Conservation (phyloP, 371 early-diverging fungal genomes). For the Mycotypha africana region DNA sequence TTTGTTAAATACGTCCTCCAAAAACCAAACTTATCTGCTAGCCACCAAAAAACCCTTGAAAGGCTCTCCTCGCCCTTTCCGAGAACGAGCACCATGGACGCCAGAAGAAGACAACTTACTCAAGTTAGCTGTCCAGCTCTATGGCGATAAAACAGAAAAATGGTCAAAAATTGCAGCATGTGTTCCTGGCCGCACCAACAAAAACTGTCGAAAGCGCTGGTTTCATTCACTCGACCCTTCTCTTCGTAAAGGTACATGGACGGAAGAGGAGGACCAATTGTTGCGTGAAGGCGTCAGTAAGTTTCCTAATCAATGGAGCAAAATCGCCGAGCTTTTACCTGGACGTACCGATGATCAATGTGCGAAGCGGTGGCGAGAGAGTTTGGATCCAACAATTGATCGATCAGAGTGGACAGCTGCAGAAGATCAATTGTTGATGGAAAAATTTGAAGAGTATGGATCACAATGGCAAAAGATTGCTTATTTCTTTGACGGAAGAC, state of each 20-base stretch:
- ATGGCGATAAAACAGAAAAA: conserved; percentile 77
- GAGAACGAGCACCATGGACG: conserved; percentile 59
- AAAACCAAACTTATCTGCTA: conserved; percentile 14
- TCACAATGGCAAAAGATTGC: conserved; percentile 84
- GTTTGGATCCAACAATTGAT: conserved; percentile 72
- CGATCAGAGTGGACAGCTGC: conserved; percentile 71
- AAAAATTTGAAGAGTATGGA: conserved; percentile 64
- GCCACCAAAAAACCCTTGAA: conserved; percentile 13
- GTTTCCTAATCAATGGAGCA: conserved; percentile 73
- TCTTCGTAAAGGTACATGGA: conserved; percentile 76
- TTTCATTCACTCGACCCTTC: conserved; percentile 77
- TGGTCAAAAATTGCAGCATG: conserved; percentile 79
- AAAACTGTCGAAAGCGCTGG: conserved; percentile 80
- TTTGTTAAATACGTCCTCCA: conserved; percentile 5
- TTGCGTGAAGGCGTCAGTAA: conserved; percentile 63
- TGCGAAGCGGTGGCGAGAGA: conserved; percentile 79
- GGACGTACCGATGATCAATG: conserved; percentile 85
- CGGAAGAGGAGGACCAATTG: conserved; percentile 68
- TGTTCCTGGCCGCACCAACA: conserved; percentile 78
- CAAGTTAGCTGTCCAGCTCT: conserved; percentile 62
- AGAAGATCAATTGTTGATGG: conserved; percentile 65
- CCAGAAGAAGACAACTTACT: conserved; percentile 70
- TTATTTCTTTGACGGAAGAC: conserved; percentile 71
- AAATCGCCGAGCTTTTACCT: conserved; percentile 69
- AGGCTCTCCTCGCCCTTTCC: conserved; percentile 5